Conservation (phyloP, 805 yeast genomes). For the Saturnispora bothae region DNA sequence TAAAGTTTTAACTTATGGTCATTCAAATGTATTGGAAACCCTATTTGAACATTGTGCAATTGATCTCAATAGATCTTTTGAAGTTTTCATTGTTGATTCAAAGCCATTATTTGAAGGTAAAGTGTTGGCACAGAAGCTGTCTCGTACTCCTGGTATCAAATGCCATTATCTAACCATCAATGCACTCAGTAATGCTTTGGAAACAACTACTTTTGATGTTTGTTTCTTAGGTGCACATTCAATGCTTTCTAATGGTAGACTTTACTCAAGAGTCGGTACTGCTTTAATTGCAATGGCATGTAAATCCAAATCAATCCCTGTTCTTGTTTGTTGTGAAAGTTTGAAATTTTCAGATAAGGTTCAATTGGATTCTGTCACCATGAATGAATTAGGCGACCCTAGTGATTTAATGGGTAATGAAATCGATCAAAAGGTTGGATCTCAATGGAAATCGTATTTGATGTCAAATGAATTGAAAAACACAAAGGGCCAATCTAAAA, state of each 20-base stretch:
- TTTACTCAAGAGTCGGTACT: constrained; percentile 90
- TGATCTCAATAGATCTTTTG: constrained; percentile 55
- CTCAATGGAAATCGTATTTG: constrained; percentile 55
- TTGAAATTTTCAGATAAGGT: constrained; percentile 92
- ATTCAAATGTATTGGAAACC: constrained; percentile 72
- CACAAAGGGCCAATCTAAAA: constrained; percentile 14
- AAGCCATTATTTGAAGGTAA: constrained; percentile 93
- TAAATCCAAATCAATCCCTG: constrained; percentile 81
- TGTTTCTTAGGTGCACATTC: constrained; percentile 96
- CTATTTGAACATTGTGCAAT: constrained; percentile 64
- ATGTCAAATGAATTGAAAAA: constrained; percentile 24
- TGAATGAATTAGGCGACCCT: constrained; percentile 79
- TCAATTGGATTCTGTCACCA: constrained; percentile 90
- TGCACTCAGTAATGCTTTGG: constrained; percentile 69
- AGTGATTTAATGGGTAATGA: constrained; percentile 55
- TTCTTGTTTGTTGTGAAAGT: constrained; percentile 89
- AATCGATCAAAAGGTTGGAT: constrained; percentile 48
- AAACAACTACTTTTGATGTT: constrained; percentile 62
- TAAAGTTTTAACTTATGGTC: constrained; percentile 79
- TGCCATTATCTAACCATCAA: constrained; percentile 72
- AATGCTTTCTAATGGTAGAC: constrained; percentile 87
- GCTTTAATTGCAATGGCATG: constrained; percentile 91
- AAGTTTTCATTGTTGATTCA: constrained; percentile 82
- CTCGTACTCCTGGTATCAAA: constrained; percentile 45
- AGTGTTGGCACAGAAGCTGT: constrained; percentile 54